Conservation (phyloP, 768 basidiomycete species). For the Chalciporus piperatus region DNA sequence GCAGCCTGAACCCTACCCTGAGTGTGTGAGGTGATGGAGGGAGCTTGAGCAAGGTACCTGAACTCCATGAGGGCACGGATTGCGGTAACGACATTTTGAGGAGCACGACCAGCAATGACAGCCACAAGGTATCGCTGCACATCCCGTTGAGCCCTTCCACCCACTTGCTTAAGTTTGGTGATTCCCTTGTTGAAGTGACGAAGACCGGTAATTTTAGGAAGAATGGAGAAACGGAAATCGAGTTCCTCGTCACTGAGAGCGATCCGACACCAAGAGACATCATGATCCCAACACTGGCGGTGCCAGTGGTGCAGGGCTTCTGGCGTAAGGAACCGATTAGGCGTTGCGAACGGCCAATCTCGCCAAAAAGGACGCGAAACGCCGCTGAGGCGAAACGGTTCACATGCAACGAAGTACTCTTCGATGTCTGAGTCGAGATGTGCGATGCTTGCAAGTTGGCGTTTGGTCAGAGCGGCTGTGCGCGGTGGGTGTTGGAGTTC, state of each 20-base stretch:
- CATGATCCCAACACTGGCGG: constrained; percentile 39
- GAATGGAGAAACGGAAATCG: constrained; percentile 5
- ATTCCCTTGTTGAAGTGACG: constrained; percentile 39
- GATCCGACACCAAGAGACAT: constrained; percentile 34
- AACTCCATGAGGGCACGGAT: constrained; percentile 39
- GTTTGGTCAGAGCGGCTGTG: constrained; percentile 22
- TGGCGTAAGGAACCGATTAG: constrained; percentile 31
- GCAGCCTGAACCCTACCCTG: constrained; percentile 17
- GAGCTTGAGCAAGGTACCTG: constrained; percentile 34
- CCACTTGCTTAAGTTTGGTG: constrained; percentile 40
- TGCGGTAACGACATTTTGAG: constrained; percentile 28
- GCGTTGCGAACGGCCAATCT: constrained; percentile 35
- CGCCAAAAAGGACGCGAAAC: constrained; percentile 33
- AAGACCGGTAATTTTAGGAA: constrained; percentile 21
- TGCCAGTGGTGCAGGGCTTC: constrained; percentile 41
- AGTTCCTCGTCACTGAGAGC: constrained; percentile 1
- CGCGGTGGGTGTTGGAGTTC: constrained; percentile 22
- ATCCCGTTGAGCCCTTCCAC: constrained; percentile 37
- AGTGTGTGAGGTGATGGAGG: constrained; percentile 20
- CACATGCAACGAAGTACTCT: neutral
- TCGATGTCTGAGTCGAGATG: neutral
- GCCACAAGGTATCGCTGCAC: constrained; percentile 35
- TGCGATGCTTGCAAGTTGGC: constrained; percentile 9
- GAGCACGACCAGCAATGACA: constrained; percentile 34
- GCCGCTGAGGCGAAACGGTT: constrained; percentile 4